These are phyloP conservation scores for Aspergillus sp. DNA, from an alignment of 2,329 filamentous ascomycete species.

Conservation along the genomic window DNA sequence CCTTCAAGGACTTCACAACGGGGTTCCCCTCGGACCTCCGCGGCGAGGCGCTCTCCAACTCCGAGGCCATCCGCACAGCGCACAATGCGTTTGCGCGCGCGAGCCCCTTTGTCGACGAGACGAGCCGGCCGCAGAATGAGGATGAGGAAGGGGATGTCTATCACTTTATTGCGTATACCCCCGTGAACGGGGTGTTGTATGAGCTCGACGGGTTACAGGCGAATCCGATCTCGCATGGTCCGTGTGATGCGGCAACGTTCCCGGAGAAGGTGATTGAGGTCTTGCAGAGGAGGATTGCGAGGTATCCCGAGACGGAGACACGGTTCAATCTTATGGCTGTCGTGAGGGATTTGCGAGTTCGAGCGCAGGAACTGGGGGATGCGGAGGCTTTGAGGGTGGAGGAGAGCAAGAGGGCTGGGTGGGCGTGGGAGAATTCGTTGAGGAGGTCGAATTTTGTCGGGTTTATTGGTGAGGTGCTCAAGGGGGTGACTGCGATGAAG, in stretches of 20 bases:
- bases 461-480: conserved; percentile 87
- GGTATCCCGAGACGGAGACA: conserved; percentile 87
- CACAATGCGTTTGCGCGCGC: conserved; percentile 91
- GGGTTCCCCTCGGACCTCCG: conserved; percentile 77
- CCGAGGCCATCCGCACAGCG: conserved; percentile 71
- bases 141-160: conserved; percentile 86
- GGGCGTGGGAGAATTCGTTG: conserved; percentile 94
- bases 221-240: conserved; percentile 85
- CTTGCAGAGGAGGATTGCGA: conserved; percentile 77
- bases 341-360: conserved; percentile 78
- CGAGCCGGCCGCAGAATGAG: conserved; percentile 70
- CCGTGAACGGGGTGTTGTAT: conserved; percentile 78
- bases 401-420: conserved; percentile 80
- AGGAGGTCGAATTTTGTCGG: conserved; percentile 94
- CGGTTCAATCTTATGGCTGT: conserved; percentile 95
- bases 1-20: conserved; percentile 88
- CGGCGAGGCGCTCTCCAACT: conserved; percentile 73
- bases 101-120: conserved; percentile 93
- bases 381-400: conserved; percentile 76
- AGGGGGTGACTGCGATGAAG: conserved; percentile 79
- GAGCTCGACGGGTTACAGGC: conserved; percentile 95
- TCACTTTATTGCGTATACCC: conserved; percentile 96
- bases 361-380: conserved; percentile 82
- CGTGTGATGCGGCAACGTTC: conserved; percentile 72
- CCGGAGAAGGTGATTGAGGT: conserved; percentile 83